Base-by-base conservation (phyloP, 2,329 filamentous ascomycete species). In the Fusarium concolor region DNA sequence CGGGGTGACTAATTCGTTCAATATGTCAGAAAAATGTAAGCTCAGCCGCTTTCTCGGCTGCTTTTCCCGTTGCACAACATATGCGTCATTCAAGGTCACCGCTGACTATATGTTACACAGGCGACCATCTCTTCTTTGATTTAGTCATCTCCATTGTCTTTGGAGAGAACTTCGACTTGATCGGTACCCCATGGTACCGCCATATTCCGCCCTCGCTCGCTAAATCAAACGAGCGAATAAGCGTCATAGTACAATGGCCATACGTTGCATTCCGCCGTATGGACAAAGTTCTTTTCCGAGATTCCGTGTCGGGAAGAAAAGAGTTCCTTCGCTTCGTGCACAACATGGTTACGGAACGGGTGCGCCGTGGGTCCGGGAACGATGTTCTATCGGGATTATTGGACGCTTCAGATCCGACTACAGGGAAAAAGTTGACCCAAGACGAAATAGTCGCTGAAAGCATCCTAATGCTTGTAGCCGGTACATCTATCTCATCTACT, bases 401-500 rank as follows among this genome's bases (percentile, higher is more conserved):
- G 3, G 49, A 52, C n/a, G 49, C 49, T 31, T 38, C 49, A 22
- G 49, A 52, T 22, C 38, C 49, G 29, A 31, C 49, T 22, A 52
- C 38, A 33, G 49, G 49, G 43, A 52, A 52, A 18, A 52, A 52
- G 12, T 26, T 52, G 17, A 44, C 49, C 28, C 37, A 52, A 2
- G 49, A 52, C 15, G 49, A 52, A 33, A 52, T 52, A 2, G 49
- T 52, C 10, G 49, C 49, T 0, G 49, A 52, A 20, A 52, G 49
- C 14, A 52, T 52, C n/a, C 38, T 52, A 18, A 52, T 52, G 49
- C 49, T 52, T 14, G 49, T 52, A 44, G 49, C 49, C 14, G 49
- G 49, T 44, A 10, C 12, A 18, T 31, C 24, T 10, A 17, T 7
- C 8, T 26, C 22, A 17, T 7, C 8, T 26, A 24, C 22, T 11